Evolutionary conservation across 1,284 basidiomycete genomes (phyloP), one percentile per base, ranked within the genome.

Genomic region (Cyathus pygmaeus): DNA sequence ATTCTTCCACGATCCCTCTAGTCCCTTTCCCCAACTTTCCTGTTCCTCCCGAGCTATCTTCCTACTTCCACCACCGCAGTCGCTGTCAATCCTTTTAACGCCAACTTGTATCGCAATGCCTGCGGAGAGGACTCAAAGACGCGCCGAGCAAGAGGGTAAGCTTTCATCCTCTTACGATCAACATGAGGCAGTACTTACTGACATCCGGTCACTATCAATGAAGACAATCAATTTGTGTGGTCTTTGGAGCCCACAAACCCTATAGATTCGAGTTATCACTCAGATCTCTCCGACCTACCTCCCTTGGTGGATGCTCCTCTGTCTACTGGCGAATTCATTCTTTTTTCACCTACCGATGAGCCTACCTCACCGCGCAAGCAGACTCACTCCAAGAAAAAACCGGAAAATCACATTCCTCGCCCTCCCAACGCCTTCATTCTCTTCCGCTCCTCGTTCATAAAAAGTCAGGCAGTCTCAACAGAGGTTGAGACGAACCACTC

Each of bases 361-460:
- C 56, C 63, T 36, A 42, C 66, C n/a, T 57, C 63, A 2, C 64
- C 77, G 50, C 76, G 78, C 26, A 77, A 78, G 31, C 66, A 74
- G 9, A 73, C 77, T 24, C 90, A 91, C 68, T 80, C 83, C 41
- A 89, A 87, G 80, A 90, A 89, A 77, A 89, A 89, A 71, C 85
- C 88, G 47, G 85, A 90, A 19, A 89, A 92, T 65, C 94, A 95
- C 73, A 91, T 95, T 68, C 94, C 94, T 33, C 88, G 94, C 19
- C 94, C 94, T 0, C 90, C 93, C 4, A 96, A 96, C 72, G 94
- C 94, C 23, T 96, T 95, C 77, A 95, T 96, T 72, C 85, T 96
- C 67, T 96, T 94, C 81, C 88, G 94, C 54, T 93, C 92, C 0
- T 87, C 87, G 19, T 94, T 94, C 67, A 93, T 94, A 67, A 89